Percentiles rank a stretch among this genome's conserved stretches.
Conservation (phyloP, 768 basidiomycete genomes). For the Hypholoma sublateritium region DNA sequence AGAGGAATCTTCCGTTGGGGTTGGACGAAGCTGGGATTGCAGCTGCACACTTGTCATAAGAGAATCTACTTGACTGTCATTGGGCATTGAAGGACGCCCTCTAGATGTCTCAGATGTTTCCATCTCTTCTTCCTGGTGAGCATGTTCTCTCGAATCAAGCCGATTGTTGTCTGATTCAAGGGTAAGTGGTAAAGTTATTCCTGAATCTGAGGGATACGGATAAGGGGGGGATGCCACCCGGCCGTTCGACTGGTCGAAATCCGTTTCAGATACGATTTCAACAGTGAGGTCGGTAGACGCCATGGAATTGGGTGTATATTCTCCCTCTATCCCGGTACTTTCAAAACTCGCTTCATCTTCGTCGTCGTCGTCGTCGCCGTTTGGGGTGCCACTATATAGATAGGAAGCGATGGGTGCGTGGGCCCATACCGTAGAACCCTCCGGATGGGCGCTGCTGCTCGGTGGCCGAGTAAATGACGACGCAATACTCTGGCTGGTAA, state of each 20-base stretch:
- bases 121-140: constrained; percentile 15
- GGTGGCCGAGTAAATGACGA: constrained; percentile 28
- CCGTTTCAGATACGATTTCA: constrained; percentile 33
- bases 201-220: constrained; percentile 10
- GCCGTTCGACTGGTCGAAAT: constrained; percentile 22
- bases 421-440: constrained; percentile 65
- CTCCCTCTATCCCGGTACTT: constrained; percentile 8
- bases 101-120: constrained; percentile 18
- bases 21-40: constrained; percentile 14
- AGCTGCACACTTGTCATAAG: constrained; percentile 14
- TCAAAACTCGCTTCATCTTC: constrained; percentile 20
- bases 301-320: constrained; percentile 21
- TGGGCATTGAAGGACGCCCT: constrained; percentile 5
- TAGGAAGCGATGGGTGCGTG: constrained; percentile 60
- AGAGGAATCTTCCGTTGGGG: neutral
- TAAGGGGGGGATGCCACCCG: constrained; percentile 13
- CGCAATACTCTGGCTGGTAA: constrained; percentile 14
- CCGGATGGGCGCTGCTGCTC: constrained; percentile 24
- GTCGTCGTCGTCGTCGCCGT: constrained; percentile 20
- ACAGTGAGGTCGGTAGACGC: constrained; percentile 36
- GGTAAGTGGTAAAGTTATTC: constrained; percentile 13
- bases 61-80: constrained; percentile 9
- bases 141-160: constrained; percentile 18
- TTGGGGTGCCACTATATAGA: constrained; percentile 32
- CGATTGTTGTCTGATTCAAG: constrained; percentile 9